Conservation (phyloP, 129 eudicot genomes). For the Centrapalus pauciflorus region DNA sequence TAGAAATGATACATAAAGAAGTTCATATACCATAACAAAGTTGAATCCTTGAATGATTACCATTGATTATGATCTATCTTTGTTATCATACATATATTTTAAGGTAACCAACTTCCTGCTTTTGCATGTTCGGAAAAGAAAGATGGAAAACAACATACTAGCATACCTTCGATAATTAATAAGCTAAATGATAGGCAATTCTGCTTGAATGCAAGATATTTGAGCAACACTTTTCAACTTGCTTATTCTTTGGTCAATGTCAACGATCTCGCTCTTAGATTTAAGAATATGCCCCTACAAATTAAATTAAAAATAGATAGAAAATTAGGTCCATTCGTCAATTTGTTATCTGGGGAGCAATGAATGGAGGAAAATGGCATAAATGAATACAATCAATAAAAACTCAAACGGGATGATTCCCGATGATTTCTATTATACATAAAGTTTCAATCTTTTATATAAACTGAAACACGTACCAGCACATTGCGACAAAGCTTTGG, state of each 20-base stretch:
- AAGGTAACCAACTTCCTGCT: background rate
- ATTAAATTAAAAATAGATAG: background rate
- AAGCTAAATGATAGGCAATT: slow-evolving; percentile 11
- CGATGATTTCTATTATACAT: background rate
- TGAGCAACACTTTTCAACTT: slow-evolving; percentile 15
- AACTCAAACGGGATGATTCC: background rate
- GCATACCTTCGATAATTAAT: background rate
- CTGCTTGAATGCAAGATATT: slow-evolving; percentile 12
- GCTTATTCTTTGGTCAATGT: slow-evolving; percentile 46
- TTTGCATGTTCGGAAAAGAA: background rate
- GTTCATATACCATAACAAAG: too few relatives aligned
- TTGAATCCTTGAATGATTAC: too few relatives aligned
- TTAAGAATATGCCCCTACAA: slow-evolving; percentile 90
- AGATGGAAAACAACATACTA: background rate
- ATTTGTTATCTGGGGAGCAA: background rate
- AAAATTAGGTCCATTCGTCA: background rate
- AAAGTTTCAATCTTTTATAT: background rate
- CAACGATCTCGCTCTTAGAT: slow-evolving; percentile 64
- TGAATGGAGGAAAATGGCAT: background rate
- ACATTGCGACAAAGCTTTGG: slow-evolving; percentile 77
- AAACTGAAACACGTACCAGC: slow-evolving; percentile 49
- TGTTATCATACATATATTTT: slow-evolving; percentile 17
- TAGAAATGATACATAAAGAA: too few relatives aligned
- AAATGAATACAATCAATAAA: background rate
- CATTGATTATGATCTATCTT: background rate